These are phyloP conservation scores for Eremothecium sinecaudum DNA, from an alignment of 1,139 yeast genomes.

Conservation along the genomic window DNA sequence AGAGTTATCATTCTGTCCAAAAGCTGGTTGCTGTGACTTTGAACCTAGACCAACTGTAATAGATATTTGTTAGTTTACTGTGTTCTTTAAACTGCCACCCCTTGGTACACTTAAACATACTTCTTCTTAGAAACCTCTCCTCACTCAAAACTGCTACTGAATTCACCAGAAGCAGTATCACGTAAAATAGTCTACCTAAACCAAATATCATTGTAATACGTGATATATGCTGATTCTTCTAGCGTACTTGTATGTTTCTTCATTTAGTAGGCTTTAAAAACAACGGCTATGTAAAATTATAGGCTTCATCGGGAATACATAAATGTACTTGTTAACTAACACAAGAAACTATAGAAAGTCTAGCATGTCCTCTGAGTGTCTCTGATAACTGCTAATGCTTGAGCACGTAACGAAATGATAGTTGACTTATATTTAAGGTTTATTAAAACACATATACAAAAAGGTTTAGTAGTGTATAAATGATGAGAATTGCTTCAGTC, in stretches of 20 bases:
- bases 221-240: no score
- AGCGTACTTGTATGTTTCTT: no score
- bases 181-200: slow-evolving; percentile 58
- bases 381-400: no score
- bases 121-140: slow-evolving; percentile 69
- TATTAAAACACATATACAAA: slow-evolving; percentile 6
- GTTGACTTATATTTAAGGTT: slow-evolving; percentile 4
- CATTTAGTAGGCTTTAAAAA: no score
- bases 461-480: slow-evolving; percentile 4
- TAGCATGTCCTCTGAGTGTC: no score
- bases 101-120: no score
- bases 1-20: slow-evolving; percentile 36
- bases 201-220: slow-evolving; percentile 58
- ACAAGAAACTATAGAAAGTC: no score
- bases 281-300: no score
- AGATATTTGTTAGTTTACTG: slow-evolving; percentile 7
- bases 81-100: slow-evolving; percentile 5
- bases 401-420: slow-evolving; percentile 3
- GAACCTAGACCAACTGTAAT: slow-evolving; percentile 42
- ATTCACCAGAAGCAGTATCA: slow-evolving; percentile 56
- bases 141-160: slow-evolving; percentile 75
- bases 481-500: slow-evolving; percentile 25
- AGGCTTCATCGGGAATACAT: no score
- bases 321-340: no score
- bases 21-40: slow-evolving; percentile 33